phyloP scores from a whole-genome alignment of 768 basidiomycete genomes.

The Tricholoma furcatifolium region DNA sequence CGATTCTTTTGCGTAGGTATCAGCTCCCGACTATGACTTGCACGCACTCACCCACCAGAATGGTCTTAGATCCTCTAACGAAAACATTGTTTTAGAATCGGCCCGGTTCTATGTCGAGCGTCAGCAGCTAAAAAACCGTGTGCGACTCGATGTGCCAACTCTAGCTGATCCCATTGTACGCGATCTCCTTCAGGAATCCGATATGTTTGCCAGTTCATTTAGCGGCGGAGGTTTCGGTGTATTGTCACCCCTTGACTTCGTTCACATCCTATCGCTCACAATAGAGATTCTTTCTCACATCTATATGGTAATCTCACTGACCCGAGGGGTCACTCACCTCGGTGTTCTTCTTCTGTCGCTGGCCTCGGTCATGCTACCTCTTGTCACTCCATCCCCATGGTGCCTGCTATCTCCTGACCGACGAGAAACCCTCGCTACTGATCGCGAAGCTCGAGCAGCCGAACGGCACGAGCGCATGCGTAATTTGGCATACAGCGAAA shows the following conservation, averaged over 20 bases:
- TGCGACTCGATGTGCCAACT: conserved; percentile 77
- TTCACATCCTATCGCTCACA: conserved; percentile 67
- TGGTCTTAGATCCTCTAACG: conserved; percentile 58
- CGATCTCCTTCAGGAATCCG: conserved; percentile 83
- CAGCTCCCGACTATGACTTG: conserved; percentile 7
- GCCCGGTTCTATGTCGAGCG: conserved; percentile 76
- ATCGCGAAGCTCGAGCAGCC: conserved; percentile 59
- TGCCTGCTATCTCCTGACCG: conserved; percentile 40
- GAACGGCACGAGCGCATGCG: conserved; percentile 77
- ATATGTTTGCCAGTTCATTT: conserved; percentile 82
- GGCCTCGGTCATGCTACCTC: conserved; percentile 57
- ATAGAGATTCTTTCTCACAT: conserved; percentile 74
- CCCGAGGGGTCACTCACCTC: conserved; percentile 52
- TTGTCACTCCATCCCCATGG: conserved; percentile 45
- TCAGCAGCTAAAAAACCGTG: conserved; percentile 73
- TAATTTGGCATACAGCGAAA: conserved; percentile 70
- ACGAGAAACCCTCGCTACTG: conserved; percentile 44
- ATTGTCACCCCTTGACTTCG: conserved; percentile 76
- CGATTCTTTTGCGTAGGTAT: conserved; percentile 72
- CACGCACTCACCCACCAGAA: conserved; percentile 15
- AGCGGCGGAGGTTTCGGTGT: conserved; percentile 76
- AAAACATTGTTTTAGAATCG: conserved; percentile 69
- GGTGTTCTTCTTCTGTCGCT: conserved; percentile 61
- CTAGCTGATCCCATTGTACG: conserved; percentile 70
- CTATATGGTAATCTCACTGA: conserved; percentile 66